phyloP scores from a whole-genome alignment of 108 stramenopile genomes.

The Stephanodiscus minutulus region DNA sequence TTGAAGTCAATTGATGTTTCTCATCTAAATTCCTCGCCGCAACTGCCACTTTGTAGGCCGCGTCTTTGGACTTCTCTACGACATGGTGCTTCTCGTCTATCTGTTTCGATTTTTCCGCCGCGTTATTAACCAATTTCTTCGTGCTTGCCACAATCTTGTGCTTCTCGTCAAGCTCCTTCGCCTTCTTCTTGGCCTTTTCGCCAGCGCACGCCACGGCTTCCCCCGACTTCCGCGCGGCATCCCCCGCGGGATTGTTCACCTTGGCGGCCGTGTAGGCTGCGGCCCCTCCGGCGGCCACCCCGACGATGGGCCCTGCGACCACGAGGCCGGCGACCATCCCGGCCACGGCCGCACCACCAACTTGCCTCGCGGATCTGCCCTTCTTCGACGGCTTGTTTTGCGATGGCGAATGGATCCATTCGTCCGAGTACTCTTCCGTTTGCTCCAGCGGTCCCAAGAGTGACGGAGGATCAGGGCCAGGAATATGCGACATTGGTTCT shows the following conservation, averaged over 20 bases:
- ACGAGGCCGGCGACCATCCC: slow-evolving; percentile 65
- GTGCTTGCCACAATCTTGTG: slow-evolving; percentile 59
- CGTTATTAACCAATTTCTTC: slow-evolving; percentile 19
- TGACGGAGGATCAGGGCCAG: not conserved
- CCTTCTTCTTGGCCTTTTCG: slow-evolving; percentile 32
- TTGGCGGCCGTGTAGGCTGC: slow-evolving; percentile 62
- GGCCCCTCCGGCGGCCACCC: slow-evolving; percentile 57
- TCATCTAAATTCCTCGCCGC: slow-evolving; percentile 62
- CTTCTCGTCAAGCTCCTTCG: slow-evolving; percentile 54
- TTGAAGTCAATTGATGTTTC: slow-evolving; percentile 60
- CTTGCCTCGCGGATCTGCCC: slow-evolving; percentile 11
- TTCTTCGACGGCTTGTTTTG: not conserved
- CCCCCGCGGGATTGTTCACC: slow-evolving; percentile 45
- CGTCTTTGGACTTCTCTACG: slow-evolving; percentile 64
- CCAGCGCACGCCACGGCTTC: slow-evolving; percentile 21
- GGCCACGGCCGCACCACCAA: slow-evolving; percentile 48
- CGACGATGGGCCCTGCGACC: slow-evolving; percentile 65
- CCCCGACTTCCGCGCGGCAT: slow-evolving; percentile 56
- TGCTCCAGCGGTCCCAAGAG: not conserved
- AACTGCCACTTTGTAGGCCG: slow-evolving; percentile 34
- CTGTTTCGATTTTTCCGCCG: slow-evolving; percentile 29
- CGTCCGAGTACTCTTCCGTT: not conserved
- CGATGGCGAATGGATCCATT: not conserved
- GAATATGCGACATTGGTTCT: not conserved
- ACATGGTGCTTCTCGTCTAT: slow-evolving; percentile 75